These are phyloP conservation scores for Aspergillus ustus DNA, from an alignment of 2,329 filamentous ascomycete species.

Conservation along the genomic window DNA sequence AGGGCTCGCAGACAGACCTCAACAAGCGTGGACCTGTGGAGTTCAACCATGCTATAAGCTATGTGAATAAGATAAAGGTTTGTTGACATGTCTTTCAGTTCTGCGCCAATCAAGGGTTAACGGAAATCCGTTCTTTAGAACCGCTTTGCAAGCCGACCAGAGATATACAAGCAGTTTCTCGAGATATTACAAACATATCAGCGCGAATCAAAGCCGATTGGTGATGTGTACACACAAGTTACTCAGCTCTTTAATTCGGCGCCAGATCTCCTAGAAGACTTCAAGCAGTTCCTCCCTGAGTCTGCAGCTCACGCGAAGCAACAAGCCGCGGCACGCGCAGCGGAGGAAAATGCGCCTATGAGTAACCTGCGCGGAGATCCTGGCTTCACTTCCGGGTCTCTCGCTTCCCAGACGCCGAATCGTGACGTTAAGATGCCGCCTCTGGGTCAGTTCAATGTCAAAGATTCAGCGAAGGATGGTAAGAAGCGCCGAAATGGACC, in stretches of 20 bases:
- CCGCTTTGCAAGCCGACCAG: constrained; percentile 92
- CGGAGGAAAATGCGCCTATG: constrained; percentile 71
- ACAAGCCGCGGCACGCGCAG: constrained; percentile 62
- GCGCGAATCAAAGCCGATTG: constrained; percentile 95
- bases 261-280: constrained; percentile 93
- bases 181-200: constrained; percentile 99
- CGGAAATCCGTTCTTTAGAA: constrained; percentile 62
- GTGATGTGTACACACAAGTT: constrained; percentile 97
- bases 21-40: constrained; percentile 94
- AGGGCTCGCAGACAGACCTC: constrained; percentile 57
- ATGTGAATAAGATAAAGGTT: constrained; percentile 99
- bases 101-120: background rate
- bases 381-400: constrained; percentile 47
- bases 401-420: constrained; percentile 57
- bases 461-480: constrained; percentile 82
- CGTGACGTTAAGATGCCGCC: constrained; percentile 77
- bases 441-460: constrained; percentile 88
- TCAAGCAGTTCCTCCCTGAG: constrained; percentile 97
- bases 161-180: constrained; percentile 99
- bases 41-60: constrained; percentile 99
- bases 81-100: constrained; percentile 27
- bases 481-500: constrained; percentile 80
- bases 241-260: constrained; percentile 92
- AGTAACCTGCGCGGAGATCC: constrained; percentile 65
- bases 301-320: constrained; percentile 74